Conservation (phyloP, 345 rosid genomes). For the Cochlearia excelsa region DNA sequence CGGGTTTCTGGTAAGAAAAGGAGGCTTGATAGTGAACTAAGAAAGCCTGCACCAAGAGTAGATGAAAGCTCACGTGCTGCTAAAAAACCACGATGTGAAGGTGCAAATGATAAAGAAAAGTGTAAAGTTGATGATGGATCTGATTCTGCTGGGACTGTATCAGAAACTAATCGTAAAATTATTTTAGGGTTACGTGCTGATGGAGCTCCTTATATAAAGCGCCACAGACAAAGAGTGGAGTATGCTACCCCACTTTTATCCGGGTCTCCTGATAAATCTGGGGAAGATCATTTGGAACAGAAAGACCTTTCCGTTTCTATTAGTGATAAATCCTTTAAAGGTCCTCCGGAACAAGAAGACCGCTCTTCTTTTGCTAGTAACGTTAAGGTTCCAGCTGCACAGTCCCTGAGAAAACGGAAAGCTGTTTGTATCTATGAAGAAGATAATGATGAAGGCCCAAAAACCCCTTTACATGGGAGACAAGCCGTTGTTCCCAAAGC, state of each 20-base stretch:
- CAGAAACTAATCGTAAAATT: slow-evolving; percentile 37
- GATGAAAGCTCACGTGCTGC: slow-evolving; percentile 45
- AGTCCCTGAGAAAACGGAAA: slow-evolving; percentile 62
- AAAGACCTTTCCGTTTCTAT: slow-evolving; percentile 38
- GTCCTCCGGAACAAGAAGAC: background rate
- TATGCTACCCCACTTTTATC: slow-evolving; percentile 45
- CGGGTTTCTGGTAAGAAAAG: slow-evolving; percentile 43
- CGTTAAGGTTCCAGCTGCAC: slow-evolving; percentile 41
- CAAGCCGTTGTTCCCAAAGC: slow-evolving; percentile 39
- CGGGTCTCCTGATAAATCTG: slow-evolving; percentile 43
- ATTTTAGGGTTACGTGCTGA: slow-evolving; percentile 55
- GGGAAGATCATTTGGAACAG: slow-evolving; percentile 40
- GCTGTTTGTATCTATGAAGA: slow-evolving; percentile 77
- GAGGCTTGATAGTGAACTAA: slow-evolving; percentile 45
- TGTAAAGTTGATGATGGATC: slow-evolving; percentile 33
- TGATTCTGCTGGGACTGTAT: slow-evolving; percentile 26
- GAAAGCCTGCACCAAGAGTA: slow-evolving; percentile 40
- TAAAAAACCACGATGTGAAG: slow-evolving; percentile 53
- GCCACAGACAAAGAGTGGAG: slow-evolving; percentile 56
- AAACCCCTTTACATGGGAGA: slow-evolving; percentile 88
- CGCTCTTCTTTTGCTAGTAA: slow-evolving; percentile 26
- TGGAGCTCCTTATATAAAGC: slow-evolving; percentile 61
- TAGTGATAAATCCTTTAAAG: background rate
- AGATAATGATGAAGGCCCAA: slow-evolving; percentile 61
- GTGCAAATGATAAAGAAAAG: slow-evolving; percentile 33